Conservation (phyloP, 208 protist genomes). For the Trypanosoma melophagium region DNA sequence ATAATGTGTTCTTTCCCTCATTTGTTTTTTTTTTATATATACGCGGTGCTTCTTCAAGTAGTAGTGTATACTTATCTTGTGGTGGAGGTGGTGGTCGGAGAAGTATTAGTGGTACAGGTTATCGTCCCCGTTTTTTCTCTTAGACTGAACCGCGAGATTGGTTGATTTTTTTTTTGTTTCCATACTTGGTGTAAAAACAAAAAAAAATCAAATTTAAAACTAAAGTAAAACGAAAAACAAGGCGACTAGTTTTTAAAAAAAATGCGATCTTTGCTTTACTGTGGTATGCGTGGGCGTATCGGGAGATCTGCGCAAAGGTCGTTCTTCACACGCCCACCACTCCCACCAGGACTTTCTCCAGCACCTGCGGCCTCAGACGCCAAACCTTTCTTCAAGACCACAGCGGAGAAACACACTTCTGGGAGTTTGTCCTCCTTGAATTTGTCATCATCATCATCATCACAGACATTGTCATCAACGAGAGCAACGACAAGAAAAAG, state of each 20-base stretch:
- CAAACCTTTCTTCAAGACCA: conserved; percentile 38
- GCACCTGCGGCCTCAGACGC: conserved; percentile 57
- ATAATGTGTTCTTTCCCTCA: too few species aligned
- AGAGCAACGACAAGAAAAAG: neutral
- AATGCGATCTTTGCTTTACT: neutral
- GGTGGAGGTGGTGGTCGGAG: too few species aligned
- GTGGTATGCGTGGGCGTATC: neutral
- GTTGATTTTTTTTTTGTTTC: conserved; percentile 21
- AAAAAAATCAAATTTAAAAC: neutral
- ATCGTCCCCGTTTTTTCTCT: too few species aligned
- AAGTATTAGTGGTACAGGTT: too few species aligned
- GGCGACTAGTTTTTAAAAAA: neutral
- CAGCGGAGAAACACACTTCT: neutral
- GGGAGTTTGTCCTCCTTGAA: neutral
- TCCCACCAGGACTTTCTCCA: conserved; percentile 34
- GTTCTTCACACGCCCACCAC: conserved; percentile 36
- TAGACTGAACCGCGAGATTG: too few species aligned
- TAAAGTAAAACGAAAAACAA: conserved; percentile 1
- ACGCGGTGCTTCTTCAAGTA: too few species aligned
- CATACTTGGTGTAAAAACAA: conserved; percentile 6
- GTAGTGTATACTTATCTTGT: too few species aligned
- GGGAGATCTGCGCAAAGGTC: conserved; percentile 15
- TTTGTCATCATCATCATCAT: neutral
- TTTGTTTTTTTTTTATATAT: too few species aligned
- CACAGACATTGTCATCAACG: neutral